phyloP scores from a whole-genome alignment of 345 rosid species.

The Hypericum perforatum region DNA sequence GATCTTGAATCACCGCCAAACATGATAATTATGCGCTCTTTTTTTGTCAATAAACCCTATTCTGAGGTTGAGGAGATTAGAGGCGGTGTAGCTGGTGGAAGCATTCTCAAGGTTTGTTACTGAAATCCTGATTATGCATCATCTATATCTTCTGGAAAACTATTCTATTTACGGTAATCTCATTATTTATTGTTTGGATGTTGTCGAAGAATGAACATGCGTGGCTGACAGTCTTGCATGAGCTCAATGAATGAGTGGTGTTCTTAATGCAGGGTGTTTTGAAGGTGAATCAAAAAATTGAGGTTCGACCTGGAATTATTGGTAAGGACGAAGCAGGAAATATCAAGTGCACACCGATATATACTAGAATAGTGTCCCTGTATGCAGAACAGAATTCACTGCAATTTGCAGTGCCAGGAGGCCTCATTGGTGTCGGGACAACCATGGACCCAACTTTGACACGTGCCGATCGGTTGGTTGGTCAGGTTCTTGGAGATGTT shows the following conservation, averaged over 20 bases:
- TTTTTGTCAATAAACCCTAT: slow-evolving; percentile 93
- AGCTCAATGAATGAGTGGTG: too few species aligned
- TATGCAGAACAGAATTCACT: slow-evolving; percentile 92
- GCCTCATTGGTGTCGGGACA: slow-evolving; percentile 93
- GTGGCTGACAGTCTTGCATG: not conserved
- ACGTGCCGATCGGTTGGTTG: slow-evolving; percentile 90
- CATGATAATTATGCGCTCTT: slow-evolving; percentile 93
- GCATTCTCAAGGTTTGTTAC: slow-evolving; percentile 65
- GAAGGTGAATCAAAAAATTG: slow-evolving; percentile 75
- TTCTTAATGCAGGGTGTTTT: slow-evolving; percentile 63
- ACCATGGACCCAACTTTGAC: slow-evolving; percentile 98
- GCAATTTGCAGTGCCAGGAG: slow-evolving; percentile 98
- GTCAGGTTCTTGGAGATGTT: slow-evolving; percentile 95
- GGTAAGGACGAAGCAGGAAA: slow-evolving; percentile 74
- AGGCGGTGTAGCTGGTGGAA: slow-evolving; percentile 99
- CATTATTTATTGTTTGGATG: not conserved
- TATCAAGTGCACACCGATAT: slow-evolving; percentile 81
- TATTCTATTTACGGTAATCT: not conserved
- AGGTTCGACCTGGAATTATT: slow-evolving; percentile 88
- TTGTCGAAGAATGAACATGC: not conserved
- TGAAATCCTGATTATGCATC: not conserved
- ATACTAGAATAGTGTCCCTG: slow-evolving; percentile 69
- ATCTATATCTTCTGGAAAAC: not conserved
- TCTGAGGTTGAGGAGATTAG: slow-evolving; percentile 83
- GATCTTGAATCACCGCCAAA: slow-evolving; percentile 77